These are phyloP conservation scores for Venustampulla echinocandica DNA, from an alignment of 495 filamentous ascomycete genomes.

Conservation along the genomic window DNA sequence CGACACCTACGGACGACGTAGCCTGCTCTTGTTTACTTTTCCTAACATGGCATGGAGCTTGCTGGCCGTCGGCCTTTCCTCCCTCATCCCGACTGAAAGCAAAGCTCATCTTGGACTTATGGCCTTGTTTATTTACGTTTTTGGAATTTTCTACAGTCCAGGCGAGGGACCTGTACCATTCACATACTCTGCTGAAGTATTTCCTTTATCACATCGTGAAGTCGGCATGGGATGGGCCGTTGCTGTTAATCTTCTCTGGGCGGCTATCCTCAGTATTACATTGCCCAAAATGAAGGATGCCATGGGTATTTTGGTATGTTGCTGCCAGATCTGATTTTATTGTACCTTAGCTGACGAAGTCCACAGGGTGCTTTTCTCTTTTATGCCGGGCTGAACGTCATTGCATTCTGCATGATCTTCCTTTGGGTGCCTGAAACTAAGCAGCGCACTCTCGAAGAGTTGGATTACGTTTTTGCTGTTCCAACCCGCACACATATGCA, in stretches of 20 bases:
- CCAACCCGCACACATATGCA: slow-evolving; percentile 50
- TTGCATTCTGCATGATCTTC: slow-evolving; percentile 59
- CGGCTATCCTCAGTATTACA: slow-evolving; percentile 52
- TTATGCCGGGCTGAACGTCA: slow-evolving; percentile 54
- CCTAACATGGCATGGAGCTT: slow-evolving; percentile 78
- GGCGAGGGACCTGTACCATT: slow-evolving; percentile 81
- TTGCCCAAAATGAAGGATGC: slow-evolving; percentile 54
- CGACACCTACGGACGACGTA: slow-evolving; percentile 72
- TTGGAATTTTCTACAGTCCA: slow-evolving; percentile 64
- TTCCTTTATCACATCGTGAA: slow-evolving; percentile 65
- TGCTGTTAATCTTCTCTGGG: slow-evolving; percentile 60
- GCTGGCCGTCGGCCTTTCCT: slow-evolving; percentile 62
- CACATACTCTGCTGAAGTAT: slow-evolving; percentile 72
- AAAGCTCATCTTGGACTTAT: slow-evolving; percentile 52
- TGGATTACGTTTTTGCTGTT: slow-evolving; percentile 76
- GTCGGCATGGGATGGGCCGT: slow-evolving; percentile 69
- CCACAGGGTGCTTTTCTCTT: slow-evolving; percentile 47
- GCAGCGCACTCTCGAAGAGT: slow-evolving; percentile 61
- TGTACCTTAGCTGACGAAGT: neutral
- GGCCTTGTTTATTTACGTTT: slow-evolving; percentile 64
- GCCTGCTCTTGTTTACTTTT: slow-evolving; percentile 74
- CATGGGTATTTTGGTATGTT: slow-evolving; percentile 27
- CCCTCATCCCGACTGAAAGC: slow-evolving; percentile 46
- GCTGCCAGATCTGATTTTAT: neutral
- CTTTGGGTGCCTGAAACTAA: slow-evolving; percentile 61